Base-by-base conservation (phyloP, 164 flowering plant genomes). In the Annona cherimola region DNA sequence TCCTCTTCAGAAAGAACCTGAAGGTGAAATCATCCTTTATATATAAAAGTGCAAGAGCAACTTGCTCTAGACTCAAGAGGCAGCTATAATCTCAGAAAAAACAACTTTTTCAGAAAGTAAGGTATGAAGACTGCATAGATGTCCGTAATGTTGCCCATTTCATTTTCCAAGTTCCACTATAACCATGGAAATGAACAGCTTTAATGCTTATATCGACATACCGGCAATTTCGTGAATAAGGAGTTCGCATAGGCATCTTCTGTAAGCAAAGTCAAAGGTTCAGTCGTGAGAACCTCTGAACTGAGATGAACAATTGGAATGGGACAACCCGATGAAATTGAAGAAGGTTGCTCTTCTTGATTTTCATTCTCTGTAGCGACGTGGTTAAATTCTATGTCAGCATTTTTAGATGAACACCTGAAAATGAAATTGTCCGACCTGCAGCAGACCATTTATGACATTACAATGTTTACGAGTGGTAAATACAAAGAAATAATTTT, bases 1-100 rank as follows among this genome's bases (percentile, higher is more conserved):
- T 95, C 93, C 78, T 89, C 93, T 83, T 84, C 89, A 3, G 98
- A 76, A 59, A 95, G 76, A 72, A 95, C 98, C 99, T 95, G 77
- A 42, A 76, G 66, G 16, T 40, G 12, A 39, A 40, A 54, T 64
- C 14, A 50, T 50, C 57, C 14, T 50, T 1, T 16, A 12, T 50
- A 50, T 50, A 50, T 50, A 50, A 2, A 7, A 11, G 14, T 50
- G 57, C 57, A 50, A 12, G 57, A 50, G 14, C 57, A 50, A 50
- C 57, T 50, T 50, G 3, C 57, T 50, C 14, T 72, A 42, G 42
- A 64, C 64, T 42, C 59, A 46, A 39, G 57, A 41, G 63, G 62
- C 39, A 60, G 72, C 18, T 5, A 68, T 45, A 11, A 67, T 54
- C 19, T 5, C 61, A 11, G n/a, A 42, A 59, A 8, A 43, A 61